These are phyloP conservation scores for Nigrograna mackinnonii DNA, from an alignment of 2,329 filamentous ascomycete species.

Conservation along the genomic window DNA sequence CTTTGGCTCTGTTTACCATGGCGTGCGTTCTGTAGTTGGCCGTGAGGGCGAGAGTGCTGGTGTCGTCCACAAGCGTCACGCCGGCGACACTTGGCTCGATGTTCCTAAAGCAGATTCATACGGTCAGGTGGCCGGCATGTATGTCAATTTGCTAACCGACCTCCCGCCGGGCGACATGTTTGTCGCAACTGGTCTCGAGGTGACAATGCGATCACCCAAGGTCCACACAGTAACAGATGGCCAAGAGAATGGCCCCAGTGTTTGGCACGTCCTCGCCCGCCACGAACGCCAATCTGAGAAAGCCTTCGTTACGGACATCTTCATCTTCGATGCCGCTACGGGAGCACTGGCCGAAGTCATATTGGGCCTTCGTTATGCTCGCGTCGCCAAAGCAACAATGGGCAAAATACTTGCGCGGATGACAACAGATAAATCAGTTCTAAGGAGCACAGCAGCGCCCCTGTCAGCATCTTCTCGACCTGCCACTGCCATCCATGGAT, in stretches of 20 bases:
- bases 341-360: not conserved
- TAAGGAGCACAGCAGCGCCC: not conserved
- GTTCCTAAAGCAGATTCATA: not conserved
- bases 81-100: slow-evolving; percentile 2
- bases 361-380: not conserved
- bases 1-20: slow-evolving; percentile 35
- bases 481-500: no score
- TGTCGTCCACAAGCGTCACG: not conserved
- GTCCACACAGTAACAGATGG: not conserved
- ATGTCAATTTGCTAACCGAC: slow-evolving; percentile 3
- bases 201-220: not conserved
- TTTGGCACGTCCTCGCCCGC: not conserved
- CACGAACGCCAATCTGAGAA: not conserved
- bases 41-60: slow-evolving; percentile 12
- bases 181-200: slow-evolving; percentile 20
- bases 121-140: slow-evolving; percentile 2
- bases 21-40: slow-evolving; percentile 24
- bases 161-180: slow-evolving; percentile 24
- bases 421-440: not conserved
- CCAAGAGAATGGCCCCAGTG: not conserved
- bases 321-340: slow-evolving; percentile 1
- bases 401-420: slow-evolving; percentile 1
- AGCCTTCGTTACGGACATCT: not conserved
- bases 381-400: not conserved
- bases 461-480: slow-evolving; percentile 1